Evolutionary conservation across 306 rosid genomes (phyloP), one percentile per base, ranked within the genome.

Genomic region (Gillenia trifoliata): DNA sequence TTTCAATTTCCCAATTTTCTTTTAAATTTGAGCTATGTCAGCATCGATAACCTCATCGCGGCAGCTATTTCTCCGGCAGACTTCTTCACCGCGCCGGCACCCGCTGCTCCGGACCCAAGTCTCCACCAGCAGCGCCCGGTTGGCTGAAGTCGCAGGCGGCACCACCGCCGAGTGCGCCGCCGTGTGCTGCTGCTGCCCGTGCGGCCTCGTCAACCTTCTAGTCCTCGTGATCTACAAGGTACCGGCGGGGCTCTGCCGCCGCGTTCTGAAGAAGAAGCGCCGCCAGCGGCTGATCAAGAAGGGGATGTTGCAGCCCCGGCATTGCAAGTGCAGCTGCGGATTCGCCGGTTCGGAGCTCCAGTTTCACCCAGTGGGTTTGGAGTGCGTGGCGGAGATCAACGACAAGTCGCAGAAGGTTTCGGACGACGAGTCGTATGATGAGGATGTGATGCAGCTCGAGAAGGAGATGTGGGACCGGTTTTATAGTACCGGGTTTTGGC

Each of bases 391-490:
- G 22, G 74, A 62, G 16, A 22, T 70, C 31, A 74, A 55, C 68
- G 49, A 5, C 26, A 11, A 11, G 64, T 26, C 45, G 9, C 8
- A 11, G 50, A 33, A 30, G 40, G 20, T 57, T 6, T 64, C 34
- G 15, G 71, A 64, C 62, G 77, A 40, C 20, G 78, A 74, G 75
- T 36, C 68, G 52, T 41, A 33, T 11, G 87, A 90, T 26, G 63
- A 67, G 60, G 79, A 80, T 23, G 85, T 72, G 45, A 43, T 75
- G 81, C 76, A 80, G 67, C 74, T 94, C 41, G 99, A 92, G 82
- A 86, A 85, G 70, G 97, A 92, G 88, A 94, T 94, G 99, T 92
- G 97, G 97, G 91, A 88, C 2, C 83, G 45, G 74, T 94, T 94
- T 54, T 82, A 81, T 71, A 22, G 80, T 1, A 67, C 88, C 20